Evolutionary conservation across 768 basidiomycete species (phyloP).

Genomic region (Rhodocollybia butyracea): DNA sequence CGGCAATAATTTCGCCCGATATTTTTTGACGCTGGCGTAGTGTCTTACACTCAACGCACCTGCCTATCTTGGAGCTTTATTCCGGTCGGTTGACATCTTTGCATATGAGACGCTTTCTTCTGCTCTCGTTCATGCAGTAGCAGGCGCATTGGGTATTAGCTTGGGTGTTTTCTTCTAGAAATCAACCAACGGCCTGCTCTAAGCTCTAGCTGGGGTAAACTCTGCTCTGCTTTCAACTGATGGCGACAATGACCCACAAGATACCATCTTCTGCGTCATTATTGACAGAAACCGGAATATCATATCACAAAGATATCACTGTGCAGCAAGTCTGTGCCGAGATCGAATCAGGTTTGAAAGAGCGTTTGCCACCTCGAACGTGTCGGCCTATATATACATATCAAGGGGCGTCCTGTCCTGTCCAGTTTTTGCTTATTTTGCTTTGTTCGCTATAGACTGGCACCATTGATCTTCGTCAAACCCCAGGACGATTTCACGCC

Average conservation of each 20-base stretch:
- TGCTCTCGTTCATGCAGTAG: constrained; percentile 84
- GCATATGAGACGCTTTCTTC: constrained; percentile 93
- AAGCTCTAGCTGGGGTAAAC: constrained; percentile 42
- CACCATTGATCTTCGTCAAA: constrained; percentile 7
- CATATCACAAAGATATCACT: constrained; percentile 85
- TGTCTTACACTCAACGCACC: constrained; percentile 82
- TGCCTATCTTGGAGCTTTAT: constrained; percentile 81
- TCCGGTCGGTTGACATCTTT: constrained; percentile 70
- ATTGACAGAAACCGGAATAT: constrained; percentile 61
- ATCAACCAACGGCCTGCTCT: constrained; percentile 61
- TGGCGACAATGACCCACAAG: constrained; percentile 38
- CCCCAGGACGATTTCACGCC: constrained; percentile 42
- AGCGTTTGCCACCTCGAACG: constrained; percentile 55
- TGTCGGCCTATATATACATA: background rate
- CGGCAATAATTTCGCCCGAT: too few relatives aligned
- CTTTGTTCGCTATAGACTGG: constrained; percentile 15
- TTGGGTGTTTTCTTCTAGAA: constrained; percentile 45
- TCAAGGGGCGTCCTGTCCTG: background rate
- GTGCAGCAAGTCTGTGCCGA: constrained; percentile 81
- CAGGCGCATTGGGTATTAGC: constrained; percentile 77
- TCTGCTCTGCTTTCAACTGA: constrained; percentile 47
- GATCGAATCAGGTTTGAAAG: constrained; percentile 70
- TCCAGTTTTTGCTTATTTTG: too few relatives aligned
- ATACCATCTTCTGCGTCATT: constrained; percentile 79
- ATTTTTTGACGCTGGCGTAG: too few relatives aligned